Percentiles rank a stretch among this genome's conserved stretches.
phyloP scores from a whole-genome alignment of 148 eudicot species.

The Nyssa sinensis region DNA sequence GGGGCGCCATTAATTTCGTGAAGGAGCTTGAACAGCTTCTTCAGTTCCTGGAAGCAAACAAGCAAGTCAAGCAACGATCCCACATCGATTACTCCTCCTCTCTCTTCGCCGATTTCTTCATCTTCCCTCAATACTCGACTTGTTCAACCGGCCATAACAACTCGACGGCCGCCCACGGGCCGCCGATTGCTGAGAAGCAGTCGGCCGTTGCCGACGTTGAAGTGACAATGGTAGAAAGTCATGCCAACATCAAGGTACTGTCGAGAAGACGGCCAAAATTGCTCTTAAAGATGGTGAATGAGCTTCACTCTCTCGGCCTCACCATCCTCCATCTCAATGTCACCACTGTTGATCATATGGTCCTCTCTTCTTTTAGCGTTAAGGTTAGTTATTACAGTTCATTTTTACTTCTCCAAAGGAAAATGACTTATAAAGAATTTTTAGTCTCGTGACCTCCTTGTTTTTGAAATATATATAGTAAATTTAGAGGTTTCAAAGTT shows the following conservation, averaged over 20 bases:
- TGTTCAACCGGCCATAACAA: neutral
- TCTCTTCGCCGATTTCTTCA: conserved; percentile 41
- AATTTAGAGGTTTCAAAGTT: no score
- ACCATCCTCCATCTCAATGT: conserved; percentile 51
- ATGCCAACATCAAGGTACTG: conserved; percentile 46
- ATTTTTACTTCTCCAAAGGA: no score
- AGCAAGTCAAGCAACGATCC: conserved; percentile 22
- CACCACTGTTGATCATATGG: conserved; percentile 41
- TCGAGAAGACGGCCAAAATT: conserved; percentile 46
- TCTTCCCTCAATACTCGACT: conserved; percentile 50
- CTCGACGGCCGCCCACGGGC: neutral
- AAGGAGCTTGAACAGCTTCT: conserved; percentile 58
- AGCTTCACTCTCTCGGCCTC: conserved; percentile 35
- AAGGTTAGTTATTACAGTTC: conserved; percentile 50
- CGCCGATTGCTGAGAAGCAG: conserved; percentile 11
- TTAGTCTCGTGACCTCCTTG: no score
- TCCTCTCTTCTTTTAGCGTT: conserved; percentile 44
- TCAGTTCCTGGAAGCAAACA: conserved; percentile 42
- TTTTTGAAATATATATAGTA: no score
- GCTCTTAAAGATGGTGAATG: conserved; percentile 38
- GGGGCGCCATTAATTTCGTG: conserved; percentile 61
- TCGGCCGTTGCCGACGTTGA: conserved; percentile 42
- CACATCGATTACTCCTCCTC: neutral
- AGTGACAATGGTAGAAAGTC: conserved; percentile 46
- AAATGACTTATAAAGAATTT: no score